Percentiles rank a stretch among this genome's conserved stretches.
phyloP scores from a whole-genome alignment of 2,329 filamentous ascomycete genomes.

The Aureobasidium vineae region DNA sequence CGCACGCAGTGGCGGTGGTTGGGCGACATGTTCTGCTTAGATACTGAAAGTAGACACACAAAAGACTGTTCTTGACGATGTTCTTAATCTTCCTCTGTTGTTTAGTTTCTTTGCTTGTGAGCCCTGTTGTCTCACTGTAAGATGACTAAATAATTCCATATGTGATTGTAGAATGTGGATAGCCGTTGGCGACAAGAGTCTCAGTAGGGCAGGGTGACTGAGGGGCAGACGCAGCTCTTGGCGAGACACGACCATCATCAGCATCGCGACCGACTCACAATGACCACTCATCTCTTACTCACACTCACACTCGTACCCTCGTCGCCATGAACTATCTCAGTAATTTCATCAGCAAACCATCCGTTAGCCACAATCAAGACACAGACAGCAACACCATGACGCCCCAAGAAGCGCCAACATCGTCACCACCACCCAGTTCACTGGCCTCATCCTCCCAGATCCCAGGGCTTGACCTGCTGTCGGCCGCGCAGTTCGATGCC shows the following conservation, averaged over 20 bases:
- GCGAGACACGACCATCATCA: neutral
- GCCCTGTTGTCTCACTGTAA: too few species aligned
- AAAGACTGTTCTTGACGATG: too few species aligned
- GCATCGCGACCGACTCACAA: neutral
- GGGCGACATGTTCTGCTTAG: constrained; percentile 60
- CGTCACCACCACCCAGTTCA: neutral
- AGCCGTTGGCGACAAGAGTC: neutral
- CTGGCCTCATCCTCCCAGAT: neutral
- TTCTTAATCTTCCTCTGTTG: neutral
- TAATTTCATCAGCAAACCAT: neutral
- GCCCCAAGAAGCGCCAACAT: neutral
- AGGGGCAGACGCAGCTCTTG: neutral
- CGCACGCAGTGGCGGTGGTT: constrained; percentile 68
- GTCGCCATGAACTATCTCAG: neutral
- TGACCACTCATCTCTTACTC: neutral
- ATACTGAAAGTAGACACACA: too few species aligned
- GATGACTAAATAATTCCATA: neutral
- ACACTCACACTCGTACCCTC: neutral
- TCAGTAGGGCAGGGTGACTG: neutral
- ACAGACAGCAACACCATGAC: constrained; percentile 11
- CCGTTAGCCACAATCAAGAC: neutral
- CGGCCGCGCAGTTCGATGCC: constrained; percentile 1
- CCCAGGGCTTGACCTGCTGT: constrained; percentile 13
- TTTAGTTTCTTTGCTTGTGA: too few species aligned
- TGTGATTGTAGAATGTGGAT: neutral